Conservation (phyloP, 768 basidiomycete genomes). For the Russula sp. region DNA sequence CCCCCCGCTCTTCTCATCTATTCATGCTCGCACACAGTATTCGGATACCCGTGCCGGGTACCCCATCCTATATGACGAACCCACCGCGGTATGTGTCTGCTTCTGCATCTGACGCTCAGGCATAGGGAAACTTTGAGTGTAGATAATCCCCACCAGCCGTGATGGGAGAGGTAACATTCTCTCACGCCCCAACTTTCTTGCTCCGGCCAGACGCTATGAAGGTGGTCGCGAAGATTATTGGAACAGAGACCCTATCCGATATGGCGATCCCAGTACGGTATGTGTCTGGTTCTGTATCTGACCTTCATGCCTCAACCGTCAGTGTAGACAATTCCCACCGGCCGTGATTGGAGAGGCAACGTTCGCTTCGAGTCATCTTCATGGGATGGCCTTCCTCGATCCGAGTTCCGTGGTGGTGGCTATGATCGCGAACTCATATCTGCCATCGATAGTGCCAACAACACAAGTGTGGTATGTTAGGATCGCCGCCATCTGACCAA, state of each 20-base stretch:
- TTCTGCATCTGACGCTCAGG: too few species aligned
- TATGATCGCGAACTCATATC: slow-evolving; percentile 27
- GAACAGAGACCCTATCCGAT: too few species aligned
- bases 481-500: neutral
- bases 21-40: slow-evolving; percentile 31
- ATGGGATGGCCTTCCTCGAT: neutral
- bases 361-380: slow-evolving; percentile 69
- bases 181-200: too few species aligned
- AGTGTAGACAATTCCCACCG: slow-evolving; percentile 49
- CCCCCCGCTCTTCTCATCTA: neutral
- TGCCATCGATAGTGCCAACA: neutral
- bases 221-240: too few species aligned
- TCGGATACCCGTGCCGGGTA: slow-evolving; percentile 58
- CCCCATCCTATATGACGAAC: slow-evolving; percentile 28
- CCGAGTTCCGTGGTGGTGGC: slow-evolving; percentile 22
- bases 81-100: slow-evolving; percentile 31
- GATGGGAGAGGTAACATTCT: slow-evolving; percentile 64
- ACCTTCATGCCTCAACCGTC: too few species aligned
- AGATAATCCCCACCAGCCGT: slow-evolving; percentile 56
- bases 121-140: neutral
- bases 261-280: too few species aligned
- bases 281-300: too few species aligned
- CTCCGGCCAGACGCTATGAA: too few species aligned
- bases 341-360: slow-evolving; percentile 82
- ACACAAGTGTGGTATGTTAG: slow-evolving; percentile 1